Base-by-base conservation (phyloP, 768 basidiomycete genomes). In the Inosperma sp. region DNA sequence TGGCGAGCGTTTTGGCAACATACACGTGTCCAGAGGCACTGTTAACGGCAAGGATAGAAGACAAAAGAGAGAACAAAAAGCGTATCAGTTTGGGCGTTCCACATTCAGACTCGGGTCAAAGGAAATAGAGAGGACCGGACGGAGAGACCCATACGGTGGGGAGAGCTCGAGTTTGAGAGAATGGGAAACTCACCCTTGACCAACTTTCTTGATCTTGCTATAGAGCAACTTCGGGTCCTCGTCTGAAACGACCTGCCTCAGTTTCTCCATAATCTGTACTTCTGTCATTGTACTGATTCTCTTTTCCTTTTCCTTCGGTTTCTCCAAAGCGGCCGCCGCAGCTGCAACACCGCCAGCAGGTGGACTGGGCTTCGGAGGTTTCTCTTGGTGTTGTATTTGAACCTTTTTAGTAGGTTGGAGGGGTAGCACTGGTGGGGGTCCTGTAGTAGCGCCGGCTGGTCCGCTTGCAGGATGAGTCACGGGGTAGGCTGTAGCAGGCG, bases 21-120 rank as follows among this genome's bases (percentile, higher is more conserved):
- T 94, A 99, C 10, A 99, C 95, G 64, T 95, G 92, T 13, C 96
- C 95, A 14, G 94, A 97, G 3, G 95, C 95, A 59, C 95, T 96
- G 59, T 45, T 10, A 36, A 21, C 29, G 43, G 35, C 39, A 19
- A 29, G 41, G 12, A 34, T 5, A 29, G 31, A 49, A 30, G 41
- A 53, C 45, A 48, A 50, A 21, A 50, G 6, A 51, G 52, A 48
- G n/a, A 48, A 56, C 4, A 53, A 51, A 56, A 47, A 44, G 48
- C 43, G 53, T 26, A 41, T 19, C 3, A 30, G 19, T 40, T 21
- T 44, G 13, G 56, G 66, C 56, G 62, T 51, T 51, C 33, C 39
- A 40, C 45, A 31, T 33, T 30, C 16, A 26, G 53, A n/a, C 51
- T 33, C 45, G 54, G 37, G 34, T 25, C 22, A 31, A 29, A 43